Conservation (phyloP, 805 yeast genomes). For the Grigorovia yakushimaensis region DNA sequence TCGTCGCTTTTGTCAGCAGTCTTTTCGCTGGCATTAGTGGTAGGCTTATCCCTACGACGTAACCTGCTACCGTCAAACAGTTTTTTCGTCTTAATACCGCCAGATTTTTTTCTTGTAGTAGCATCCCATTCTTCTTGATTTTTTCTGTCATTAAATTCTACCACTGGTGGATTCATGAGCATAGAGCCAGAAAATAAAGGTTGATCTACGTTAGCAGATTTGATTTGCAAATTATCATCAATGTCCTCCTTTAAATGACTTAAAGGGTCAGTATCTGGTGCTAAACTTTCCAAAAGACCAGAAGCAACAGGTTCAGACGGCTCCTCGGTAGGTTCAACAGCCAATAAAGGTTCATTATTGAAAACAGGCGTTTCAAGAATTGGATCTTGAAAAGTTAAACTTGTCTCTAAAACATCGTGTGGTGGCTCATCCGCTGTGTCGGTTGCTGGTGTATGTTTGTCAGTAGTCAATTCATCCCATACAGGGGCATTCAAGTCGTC, state of each 20-base stretch:
- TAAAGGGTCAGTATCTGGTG: slow-evolving; percentile 30
- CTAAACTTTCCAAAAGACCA: slow-evolving; percentile 10
- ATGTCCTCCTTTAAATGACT: slow-evolving; percentile 35
- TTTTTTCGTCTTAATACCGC: slow-evolving; percentile 13
- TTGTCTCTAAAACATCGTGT: background rate
- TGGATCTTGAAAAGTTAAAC: background rate
- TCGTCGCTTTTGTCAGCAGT: slow-evolving; percentile 8
- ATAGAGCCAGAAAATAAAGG: slow-evolving; percentile 26
- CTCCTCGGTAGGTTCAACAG: slow-evolving; percentile 12
- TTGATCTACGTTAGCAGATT: slow-evolving; percentile 20
- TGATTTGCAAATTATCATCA: slow-evolving; percentile 6
- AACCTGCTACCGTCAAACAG: slow-evolving; percentile 40
- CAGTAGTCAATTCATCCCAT: slow-evolving; percentile 24
- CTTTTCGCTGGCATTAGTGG: background rate
- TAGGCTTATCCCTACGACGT: slow-evolving; percentile 27
- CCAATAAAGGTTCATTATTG: slow-evolving; percentile 7
- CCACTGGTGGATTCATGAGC: slow-evolving; percentile 1
- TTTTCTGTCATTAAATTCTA: background rate
- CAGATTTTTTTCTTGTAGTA: slow-evolving; percentile 1
- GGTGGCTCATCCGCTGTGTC: background rate
- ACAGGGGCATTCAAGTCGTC: slow-evolving; percentile 27
- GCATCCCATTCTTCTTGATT: slow-evolving; percentile 2
- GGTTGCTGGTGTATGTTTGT: background rate
- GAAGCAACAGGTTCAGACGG: background rate
- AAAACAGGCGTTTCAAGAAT: background rate